These are phyloP conservation scores for Hansfordia pulvinata DNA, from an alignment of 2,329 filamentous ascomycete species.

Conservation along the genomic window DNA sequence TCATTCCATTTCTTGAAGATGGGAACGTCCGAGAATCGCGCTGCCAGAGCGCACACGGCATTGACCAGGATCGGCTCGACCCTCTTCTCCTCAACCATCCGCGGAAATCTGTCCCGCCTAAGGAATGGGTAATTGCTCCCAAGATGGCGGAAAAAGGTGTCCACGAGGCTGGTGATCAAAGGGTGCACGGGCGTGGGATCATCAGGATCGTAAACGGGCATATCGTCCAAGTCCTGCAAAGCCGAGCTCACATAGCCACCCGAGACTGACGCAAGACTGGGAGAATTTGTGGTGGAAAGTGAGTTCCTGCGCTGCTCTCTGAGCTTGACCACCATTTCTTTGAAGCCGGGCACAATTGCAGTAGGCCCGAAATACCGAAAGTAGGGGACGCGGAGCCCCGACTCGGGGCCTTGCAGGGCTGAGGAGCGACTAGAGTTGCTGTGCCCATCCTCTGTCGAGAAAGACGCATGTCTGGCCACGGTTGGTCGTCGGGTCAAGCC, in stretches of 20 bases:
- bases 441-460: conserved; percentile 24
- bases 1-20: conserved; percentile 35
- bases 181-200: conserved; percentile 59
- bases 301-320: conserved; percentile 52
- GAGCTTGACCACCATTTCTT: conserved; percentile 79
- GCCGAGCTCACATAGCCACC: conserved; percentile 24
- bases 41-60: conserved; percentile 69
- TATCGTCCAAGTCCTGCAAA: conserved; percentile 30
- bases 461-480: conserved; percentile 23
- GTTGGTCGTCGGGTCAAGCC: conserved; percentile 8
- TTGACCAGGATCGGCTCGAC: conserved; percentile 79
- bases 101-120: conserved; percentile 56
- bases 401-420: conserved; percentile 33
- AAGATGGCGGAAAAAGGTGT: conserved; percentile 69
- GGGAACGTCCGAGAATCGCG: conserved; percentile 59
- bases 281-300: conserved; percentile 39
- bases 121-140: conserved; percentile 82
- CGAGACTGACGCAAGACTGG: conserved; percentile 22
- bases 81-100: conserved; percentile 66
- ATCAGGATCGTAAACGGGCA: conserved; percentile 65
- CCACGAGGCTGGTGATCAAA: conserved; percentile 62
- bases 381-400: conserved; percentile 62
- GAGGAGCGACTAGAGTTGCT: conserved; percentile 28
- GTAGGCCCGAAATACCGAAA: conserved; percentile 87
- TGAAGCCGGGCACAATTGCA: conserved; percentile 82